Evolutionary conservation across 2,329 filamentous ascomycete genomes (phyloP), one percentile per base, ranked within the genome.

Genomic region (Talaromyces sp.): DNA sequence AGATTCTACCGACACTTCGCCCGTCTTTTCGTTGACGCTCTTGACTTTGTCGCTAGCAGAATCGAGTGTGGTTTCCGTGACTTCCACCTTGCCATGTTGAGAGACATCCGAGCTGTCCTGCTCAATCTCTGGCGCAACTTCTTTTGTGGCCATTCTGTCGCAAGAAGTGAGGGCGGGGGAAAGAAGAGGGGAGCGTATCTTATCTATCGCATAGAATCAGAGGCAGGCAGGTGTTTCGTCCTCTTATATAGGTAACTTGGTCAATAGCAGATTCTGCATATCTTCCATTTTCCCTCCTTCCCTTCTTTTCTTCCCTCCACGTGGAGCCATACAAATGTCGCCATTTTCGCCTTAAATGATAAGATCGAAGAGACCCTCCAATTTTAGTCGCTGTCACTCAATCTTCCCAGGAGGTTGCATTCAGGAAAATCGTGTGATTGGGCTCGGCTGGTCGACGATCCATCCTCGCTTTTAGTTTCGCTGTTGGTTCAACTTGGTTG

Each of bases 21-120:
- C 53, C 3, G 61, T 63, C 61, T 63, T 63, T 53, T 63, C 61
- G 22, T 59, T 45, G 15, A 45, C 15, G 19, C 38, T 59, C 11
- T 43, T 45, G 56, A 59, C 36, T 10, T 27, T 43, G 38, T 59
- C 56, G 13, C 31, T 56, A 22, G 38, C 22, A 59, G 56, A 29
- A n/a, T 45, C 34, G 7, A n/a, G 6, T 2, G 25, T 15, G 19
- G 22, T 13, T 29, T 40, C 19, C 5, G 51, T 36, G 29, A 36
- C 29, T 25, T 34, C 10, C 1, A 10, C 11, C 17, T 36, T 38
- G 10, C n/a, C 29, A 36, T 22, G 34, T 45, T 59, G 36, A 31
- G 27, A 59, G 22, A 45, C 22, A 45, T 45, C 38, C 7, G 38
- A 43, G 22, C 31, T 43, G 15, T 29, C 36, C 31, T 40, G 54